Evolutionary conservation across 805 yeast species (phyloP).

Genomic region (Myxozyma udenii): DNA sequence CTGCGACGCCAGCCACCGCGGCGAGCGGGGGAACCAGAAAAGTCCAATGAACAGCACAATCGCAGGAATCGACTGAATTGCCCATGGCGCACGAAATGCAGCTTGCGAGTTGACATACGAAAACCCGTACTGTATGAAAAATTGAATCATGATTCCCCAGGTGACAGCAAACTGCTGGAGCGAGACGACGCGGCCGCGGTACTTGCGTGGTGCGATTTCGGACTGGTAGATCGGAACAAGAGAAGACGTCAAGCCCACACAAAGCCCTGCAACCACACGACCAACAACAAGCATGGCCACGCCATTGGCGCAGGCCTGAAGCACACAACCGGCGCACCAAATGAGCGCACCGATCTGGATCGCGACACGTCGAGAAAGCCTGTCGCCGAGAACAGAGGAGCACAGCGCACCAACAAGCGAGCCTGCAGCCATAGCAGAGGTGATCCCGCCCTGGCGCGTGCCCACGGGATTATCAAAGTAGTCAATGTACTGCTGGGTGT

Average conservation of each 20-base stretch:
- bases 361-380: constrained; percentile 29
- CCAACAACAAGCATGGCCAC: constrained; percentile 44
- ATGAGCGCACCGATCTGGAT: constrained; percentile 27
- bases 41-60: constrained; percentile 47
- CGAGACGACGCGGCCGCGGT: constrained; percentile 39
- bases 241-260: constrained; percentile 56
- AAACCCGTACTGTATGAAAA: constrained; percentile 42
- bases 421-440: constrained; percentile 63
- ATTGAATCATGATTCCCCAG: constrained; percentile 38
- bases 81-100: constrained; percentile 66
- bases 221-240: constrained; percentile 45
- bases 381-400: constrained; percentile 45
- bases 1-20: constrained; percentile 48
- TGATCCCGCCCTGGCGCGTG: constrained; percentile 57
- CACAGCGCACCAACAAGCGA: constrained; percentile 58
- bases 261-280: constrained; percentile 52
- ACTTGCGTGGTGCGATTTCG: constrained; percentile 33
- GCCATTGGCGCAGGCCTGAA: constrained; percentile 37
- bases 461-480: constrained; percentile 53
- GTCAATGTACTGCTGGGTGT: constrained; percentile 44
- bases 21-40: constrained; percentile 41
- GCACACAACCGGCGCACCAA: constrained; percentile 32
- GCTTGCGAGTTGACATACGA: constrained; percentile 45
- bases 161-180: constrained; percentile 37
- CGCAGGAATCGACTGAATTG: constrained; percentile 54